Evolutionary conservation across 1,139 yeast genomes (phyloP), one percentile per base, ranked within the genome.

Genomic region (Sugiyamaella pinicola): DNA sequence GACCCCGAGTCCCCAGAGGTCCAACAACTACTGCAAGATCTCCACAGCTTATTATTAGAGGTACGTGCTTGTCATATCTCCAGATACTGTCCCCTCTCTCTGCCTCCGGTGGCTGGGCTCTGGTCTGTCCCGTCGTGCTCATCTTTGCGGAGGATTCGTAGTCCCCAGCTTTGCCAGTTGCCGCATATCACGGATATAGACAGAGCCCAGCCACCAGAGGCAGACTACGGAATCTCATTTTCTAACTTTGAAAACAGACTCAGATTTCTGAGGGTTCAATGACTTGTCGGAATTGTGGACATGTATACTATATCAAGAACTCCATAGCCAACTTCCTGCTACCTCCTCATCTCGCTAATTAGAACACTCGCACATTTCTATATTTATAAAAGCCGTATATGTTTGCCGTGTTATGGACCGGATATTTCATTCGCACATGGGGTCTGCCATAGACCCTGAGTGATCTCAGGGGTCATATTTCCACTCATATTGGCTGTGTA

Each of bases 271-370:
- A 90, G 62, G 99, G 99, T 2, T 82, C 84, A 64, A 90, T 93
- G 98, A 75, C 77, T 15, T 93, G 99, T 69, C 77, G 81, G 26
- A 85, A 84, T 71, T 93, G 99, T 69, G 84, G 82, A 1, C 98
- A 93, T 69, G 76, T 87, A 13, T 95, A 91, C 72, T 82, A 85
- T 72, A 87, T 93, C 72, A 91, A 91, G 72, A 91, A 90, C 75
- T 83, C 93, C 54, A 90, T 93, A 63, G 97, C 99, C 47, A 93
- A 93, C 76, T 87, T 93, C 71, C 75, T 93, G 57, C 79, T 93
- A 51, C 98, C 99, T 43, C 98, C 99, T 17, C 98, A 93, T 69
- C 77, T 93, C 62, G 88, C 86, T 28, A 57, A 59, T 34, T 49
- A 50, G 48, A 21, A 13, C 2, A 21, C 29, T 13, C n/a, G n/a